phyloP scores from a whole-genome alignment of 257 asterid species.

The Solanum medicagineum region DNA sequence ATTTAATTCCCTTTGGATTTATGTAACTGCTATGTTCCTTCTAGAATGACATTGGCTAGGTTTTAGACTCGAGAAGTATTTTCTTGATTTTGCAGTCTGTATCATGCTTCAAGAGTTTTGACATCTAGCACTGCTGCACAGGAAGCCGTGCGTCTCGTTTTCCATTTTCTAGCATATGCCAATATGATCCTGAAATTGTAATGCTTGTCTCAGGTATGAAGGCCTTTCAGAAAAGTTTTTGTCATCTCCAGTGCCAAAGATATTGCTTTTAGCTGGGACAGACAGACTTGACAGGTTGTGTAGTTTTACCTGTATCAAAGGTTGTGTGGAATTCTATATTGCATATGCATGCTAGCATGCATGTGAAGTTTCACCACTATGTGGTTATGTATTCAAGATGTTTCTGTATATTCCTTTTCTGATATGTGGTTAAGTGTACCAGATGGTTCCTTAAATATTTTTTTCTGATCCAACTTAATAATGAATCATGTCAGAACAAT shows the following conservation, averaged over 20 bases:
- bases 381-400: background rate
- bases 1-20: background rate
- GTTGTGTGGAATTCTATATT: background rate
- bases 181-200: background rate
- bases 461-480: background rate
- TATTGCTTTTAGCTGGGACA: slow-evolving; percentile 94
- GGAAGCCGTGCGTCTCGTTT: background rate
- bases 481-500: background rate
- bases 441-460: background rate
- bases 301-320: background rate
- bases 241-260: slow-evolving; percentile 77
- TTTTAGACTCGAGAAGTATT: background rate
- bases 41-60: background rate
- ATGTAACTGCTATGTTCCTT: background rate
- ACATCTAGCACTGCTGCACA: background rate
- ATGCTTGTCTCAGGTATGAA: slow-evolving; percentile 68
- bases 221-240: slow-evolving; percentile 89
- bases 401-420: background rate
- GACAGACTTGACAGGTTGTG: slow-evolving; percentile 91
- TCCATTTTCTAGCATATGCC: background rate
- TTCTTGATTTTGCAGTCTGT: background rate
- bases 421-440: background rate
- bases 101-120: background rate
- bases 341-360: background rate
- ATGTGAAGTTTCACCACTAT: background rate